Base-by-base conservation (phyloP, 345 rosid genomes). In the Nasturtium officinale region DNA sequence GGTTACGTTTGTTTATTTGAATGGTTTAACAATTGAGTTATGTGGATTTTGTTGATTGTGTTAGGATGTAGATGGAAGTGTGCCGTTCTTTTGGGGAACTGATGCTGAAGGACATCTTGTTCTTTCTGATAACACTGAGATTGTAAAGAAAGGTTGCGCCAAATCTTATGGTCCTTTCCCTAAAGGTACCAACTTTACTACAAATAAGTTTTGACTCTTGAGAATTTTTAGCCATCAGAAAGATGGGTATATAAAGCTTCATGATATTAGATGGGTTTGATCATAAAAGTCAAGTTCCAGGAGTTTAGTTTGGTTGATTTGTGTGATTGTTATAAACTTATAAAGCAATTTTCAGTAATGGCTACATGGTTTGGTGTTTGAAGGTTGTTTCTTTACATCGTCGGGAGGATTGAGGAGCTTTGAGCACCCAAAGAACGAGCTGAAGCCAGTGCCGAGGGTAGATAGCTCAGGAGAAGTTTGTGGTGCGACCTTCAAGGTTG, bases 331-430 rank as follows among this genome's bases (percentile, higher is more conserved):
- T 72, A 10, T 48, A 17, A 0, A 32, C 33, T 7, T 38, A 8
- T n/a, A n/a, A n/a, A n/a, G n/a, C n/a, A n/a, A n/a, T n/a, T n/a
- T 23, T 42, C 0, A 42, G n/a, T 61, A 23, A 33, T n/a, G 67
- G 29, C 37, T 35, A 6, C 0, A 28, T 66, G 66, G 56, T 58
- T 73, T 55, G 67, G 35, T 74, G 52, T 74, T 65, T 67, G 53
- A 79, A 91, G 97, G 95, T 30, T 94, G 98, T 80, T 91, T 91
- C 86, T 94, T 91, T 60, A 88, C 98, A 10, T 81, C 89, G 35
- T 85, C 97, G 23, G 91, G 97, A 67, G 98, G 98, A 59, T 77
- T 94, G 79, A 89, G 94, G 86, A 94, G 97, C 83, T 94, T 63
- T 10, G 96, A 90, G 84, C 96, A 87, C 74, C 98, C 98, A 4